Percentiles rank a stretch among this genome's conserved stretches.
Evolutionary conservation across 1,139 yeast species (phyloP).

Genomic region (Ogataea hybrid): DNA sequence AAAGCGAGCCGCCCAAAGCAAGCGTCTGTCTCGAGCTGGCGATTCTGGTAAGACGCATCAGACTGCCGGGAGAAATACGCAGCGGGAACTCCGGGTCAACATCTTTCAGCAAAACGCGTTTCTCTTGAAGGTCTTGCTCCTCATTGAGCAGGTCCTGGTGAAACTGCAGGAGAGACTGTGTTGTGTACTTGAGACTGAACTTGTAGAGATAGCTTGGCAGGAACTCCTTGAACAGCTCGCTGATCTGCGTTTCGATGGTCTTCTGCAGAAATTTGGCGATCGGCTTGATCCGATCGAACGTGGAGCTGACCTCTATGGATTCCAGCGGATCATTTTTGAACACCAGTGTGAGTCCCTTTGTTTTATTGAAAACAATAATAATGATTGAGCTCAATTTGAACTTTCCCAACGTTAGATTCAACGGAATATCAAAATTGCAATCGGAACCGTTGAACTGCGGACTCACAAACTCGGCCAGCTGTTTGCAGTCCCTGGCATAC

Average conservation of each 20-base stretch:
- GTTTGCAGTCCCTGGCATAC: conserved; percentile 21
- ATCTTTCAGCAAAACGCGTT: conserved; percentile 42
- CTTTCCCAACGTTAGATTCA: conserved; percentile 71
- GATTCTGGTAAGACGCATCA: conserved; percentile 68
- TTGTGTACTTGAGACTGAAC: conserved; percentile 70
- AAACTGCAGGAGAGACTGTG: conserved; percentile 41
- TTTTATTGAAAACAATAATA: conserved; percentile 75
- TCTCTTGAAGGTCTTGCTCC: conserved; percentile 32
- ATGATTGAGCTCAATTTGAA: conserved; percentile 78
- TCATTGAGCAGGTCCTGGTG: conserved; percentile 33
- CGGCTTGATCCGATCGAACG: conserved; percentile 82
- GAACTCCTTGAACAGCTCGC: conserved; percentile 80
- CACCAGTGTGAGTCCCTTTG: conserved; percentile 82
- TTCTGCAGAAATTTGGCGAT: conserved; percentile 77
- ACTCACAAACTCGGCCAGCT: conserved; percentile 45
- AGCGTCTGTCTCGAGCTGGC: conserved; percentile 79
- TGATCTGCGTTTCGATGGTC: conserved; percentile 78
- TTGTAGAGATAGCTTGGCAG: conserved; percentile 79
- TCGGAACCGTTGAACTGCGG: conserved; percentile 69
- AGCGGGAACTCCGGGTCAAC: conserved; percentile 56
- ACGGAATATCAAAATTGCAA: conserved; percentile 72
- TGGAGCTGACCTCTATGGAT: conserved; percentile 74
- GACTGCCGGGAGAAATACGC: conserved; percentile 61
- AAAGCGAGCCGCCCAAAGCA: conserved; percentile 44
- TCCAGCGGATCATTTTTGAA: conserved; percentile 88